Conservation (phyloP, 1,284 basidiomycete genomes). For the Somion occarium region DNA sequence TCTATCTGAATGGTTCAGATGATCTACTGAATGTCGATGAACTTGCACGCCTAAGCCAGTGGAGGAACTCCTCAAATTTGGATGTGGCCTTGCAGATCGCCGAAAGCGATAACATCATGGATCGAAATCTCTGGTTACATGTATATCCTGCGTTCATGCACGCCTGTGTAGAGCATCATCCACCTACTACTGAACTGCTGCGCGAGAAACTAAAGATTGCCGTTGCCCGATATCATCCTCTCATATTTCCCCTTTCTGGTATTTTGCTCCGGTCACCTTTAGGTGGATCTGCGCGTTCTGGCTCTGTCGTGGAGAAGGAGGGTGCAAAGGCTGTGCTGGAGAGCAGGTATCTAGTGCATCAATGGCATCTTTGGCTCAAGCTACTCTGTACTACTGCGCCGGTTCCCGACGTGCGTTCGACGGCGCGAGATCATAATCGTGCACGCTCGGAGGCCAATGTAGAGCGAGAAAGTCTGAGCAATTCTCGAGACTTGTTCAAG, state of each 20-base stretch:
- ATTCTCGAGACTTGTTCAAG: constrained; percentile 79
- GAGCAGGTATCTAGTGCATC: constrained; percentile 63
- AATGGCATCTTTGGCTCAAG: constrained; percentile 88
- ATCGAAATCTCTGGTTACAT: constrained; percentile 68
- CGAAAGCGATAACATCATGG: constrained; percentile 59
- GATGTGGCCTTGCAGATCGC: constrained; percentile 60
- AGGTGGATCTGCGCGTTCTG: constrained; percentile 37
- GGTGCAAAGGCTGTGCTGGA: constrained; percentile 54
- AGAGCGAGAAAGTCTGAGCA: constrained; percentile 72
- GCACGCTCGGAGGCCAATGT: constrained; percentile 68
- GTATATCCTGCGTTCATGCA: constrained; percentile 63
- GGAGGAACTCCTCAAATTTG: constrained; percentile 47
- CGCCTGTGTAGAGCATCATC: constrained; percentile 42
- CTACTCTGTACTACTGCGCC: constrained; percentile 78
- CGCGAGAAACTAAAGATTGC: constrained; percentile 64
- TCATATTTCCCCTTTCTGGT: constrained; percentile 64
- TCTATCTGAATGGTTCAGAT: constrained; percentile 58
- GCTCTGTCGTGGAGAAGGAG: constrained; percentile 41
- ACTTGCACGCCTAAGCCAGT: constrained; percentile 54
- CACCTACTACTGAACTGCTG: constrained; percentile 42
- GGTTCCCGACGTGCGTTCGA: constrained; percentile 56
- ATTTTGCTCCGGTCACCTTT: constrained; percentile 47
- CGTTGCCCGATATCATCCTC: constrained; percentile 60
- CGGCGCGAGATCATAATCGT: constrained; percentile 67
- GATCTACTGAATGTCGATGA: constrained; percentile 61